Conservation (phyloP, 75 land plant species). For the Isoetes taiwanensis region DNA sequence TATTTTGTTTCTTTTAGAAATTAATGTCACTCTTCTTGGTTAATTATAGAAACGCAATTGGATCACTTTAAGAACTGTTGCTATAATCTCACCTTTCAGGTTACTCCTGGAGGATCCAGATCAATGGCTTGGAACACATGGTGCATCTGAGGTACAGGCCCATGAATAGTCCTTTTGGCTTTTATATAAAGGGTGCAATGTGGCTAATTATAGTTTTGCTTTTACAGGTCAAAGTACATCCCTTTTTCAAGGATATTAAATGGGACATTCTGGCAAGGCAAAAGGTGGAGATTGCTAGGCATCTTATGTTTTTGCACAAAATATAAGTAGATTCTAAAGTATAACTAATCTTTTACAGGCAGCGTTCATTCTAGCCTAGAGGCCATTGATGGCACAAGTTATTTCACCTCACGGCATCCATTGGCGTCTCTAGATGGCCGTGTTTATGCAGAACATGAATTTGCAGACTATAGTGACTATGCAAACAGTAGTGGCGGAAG, state of each 20-base stretch:
- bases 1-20: not conserved
- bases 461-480: conserved; percentile 58
- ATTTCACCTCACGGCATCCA: conserved; percentile 79
- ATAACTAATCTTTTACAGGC: conserved; percentile 38
- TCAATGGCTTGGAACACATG: conserved; percentile 87
- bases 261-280: conserved; percentile 98
- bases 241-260: conserved; percentile 77
- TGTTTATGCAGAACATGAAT: conserved; percentile 34
- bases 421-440: conserved; percentile 63
- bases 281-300: conserved; percentile 53
- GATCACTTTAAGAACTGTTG: too few relatives aligned
- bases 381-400: conserved; percentile 79
- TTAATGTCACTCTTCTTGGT: too few relatives aligned
- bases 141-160: conserved; percentile 97
- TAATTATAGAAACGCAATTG: too few relatives aligned
- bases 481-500: conserved; percentile 56
- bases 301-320: too few relatives aligned
- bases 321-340: not conserved
- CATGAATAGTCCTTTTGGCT: too few relatives aligned
- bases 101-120: conserved; percentile 85
- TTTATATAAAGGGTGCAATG: too few relatives aligned
- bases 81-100: too few relatives aligned
- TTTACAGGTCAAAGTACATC: conserved; percentile 79
- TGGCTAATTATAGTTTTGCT: not conserved
- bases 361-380: conserved; percentile 92